Base-by-base conservation (phyloP, 768 basidiomycete genomes). In the Sistotremastrum niveocremeum region DNA sequence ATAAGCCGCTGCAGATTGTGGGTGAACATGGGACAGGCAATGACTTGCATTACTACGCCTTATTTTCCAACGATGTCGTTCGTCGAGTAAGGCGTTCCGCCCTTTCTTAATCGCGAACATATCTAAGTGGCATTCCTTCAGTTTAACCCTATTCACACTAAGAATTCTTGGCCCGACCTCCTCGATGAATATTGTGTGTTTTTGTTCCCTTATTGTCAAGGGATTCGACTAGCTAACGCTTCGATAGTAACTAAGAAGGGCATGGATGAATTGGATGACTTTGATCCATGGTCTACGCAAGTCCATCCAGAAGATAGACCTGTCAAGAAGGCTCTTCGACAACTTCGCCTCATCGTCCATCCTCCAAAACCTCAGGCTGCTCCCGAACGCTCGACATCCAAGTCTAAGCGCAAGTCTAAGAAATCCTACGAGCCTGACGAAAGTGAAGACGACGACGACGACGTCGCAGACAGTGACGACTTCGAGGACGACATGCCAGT, bases 1-100 rank as follows among this genome's bases (percentile, higher is more conserved):
- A 56, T 38, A 57, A 59, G 39, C 54, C 67, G 6, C 64, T 69
- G 35, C 67, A 73, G 50, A 65, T 85, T 30, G 69, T 84, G 48
- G 81, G 81, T 5, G 77, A 83, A 56, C 69, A 71, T 49, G 44
- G 52, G 7, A 60, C 69, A 4, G 60, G 55, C 5, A 54, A 52
- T 20, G 56, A 59, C n/a, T 56, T 65, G 11, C 81, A 69, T 54
- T 84, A 77, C 57, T 86, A 72, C 60, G 82, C 76, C 38, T 70
- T 73, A 34, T 73, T 70, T 51, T 59, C 63, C 39, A 70, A 70
- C 41, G 81, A 77, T n/a, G 69, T 76, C 31, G 69, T 72, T 7
- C 67, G 72, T 52, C 77, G 71, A 63, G 83, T 81, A 48, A 20
- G 20, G 20, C 47, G 69, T 57, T 10, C 41, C 0, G 12, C 28